Base-by-base conservation (phyloP, 2,329 filamentous ascomycete genomes). In the Hypoxylon sp. region DNA sequence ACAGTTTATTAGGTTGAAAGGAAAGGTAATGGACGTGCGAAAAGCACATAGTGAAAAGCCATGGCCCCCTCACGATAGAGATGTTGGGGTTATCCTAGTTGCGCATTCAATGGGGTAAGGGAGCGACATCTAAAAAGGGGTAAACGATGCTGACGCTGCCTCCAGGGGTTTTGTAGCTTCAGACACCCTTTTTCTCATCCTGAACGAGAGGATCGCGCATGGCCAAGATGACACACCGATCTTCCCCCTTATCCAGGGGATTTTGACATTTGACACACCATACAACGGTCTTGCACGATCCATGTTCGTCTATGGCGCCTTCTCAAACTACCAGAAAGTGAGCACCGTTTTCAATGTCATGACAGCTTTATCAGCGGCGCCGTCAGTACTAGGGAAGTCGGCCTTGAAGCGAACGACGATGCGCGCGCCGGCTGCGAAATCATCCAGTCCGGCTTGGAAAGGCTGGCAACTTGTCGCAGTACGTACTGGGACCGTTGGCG, bases 191-290 rank as follows among this genome's bases (percentile, higher is more conserved):
- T 87, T 96, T 71, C 86, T 90, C 25, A 85, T 93, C 45, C 76
- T 92, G 46, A 86, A 89, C 65, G 92, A 93, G 71, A 84, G 89
- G 65, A 84, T 86, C 0, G 76, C 81, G 11, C 75, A 71, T 38
- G 75, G 77, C n/a, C 64, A 76, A 25, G 69, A 79, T 6, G 71
- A 72, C 1, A 65, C 73, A 2, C 85, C 89, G 52, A 88, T 93
- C 78, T 97, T 97, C 78, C 93, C 93, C 0, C 87, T 92, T 59
- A 91, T 97, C 65, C 91, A 93, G 74, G 93, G 91, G 53, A 85
- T 97, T 14, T 83, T 97, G 34, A 89, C 93, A 5, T 96, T 96
- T 74, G 93, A 97, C 79, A 97, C 94, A 0, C 94, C 94, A 0
- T 97, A 91, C 79, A 89, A 93, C 63, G 90, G 90, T 5, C 84